phyloP scores from a whole-genome alignment of 805 yeast species.

The Saturnispora gosingensis region DNA sequence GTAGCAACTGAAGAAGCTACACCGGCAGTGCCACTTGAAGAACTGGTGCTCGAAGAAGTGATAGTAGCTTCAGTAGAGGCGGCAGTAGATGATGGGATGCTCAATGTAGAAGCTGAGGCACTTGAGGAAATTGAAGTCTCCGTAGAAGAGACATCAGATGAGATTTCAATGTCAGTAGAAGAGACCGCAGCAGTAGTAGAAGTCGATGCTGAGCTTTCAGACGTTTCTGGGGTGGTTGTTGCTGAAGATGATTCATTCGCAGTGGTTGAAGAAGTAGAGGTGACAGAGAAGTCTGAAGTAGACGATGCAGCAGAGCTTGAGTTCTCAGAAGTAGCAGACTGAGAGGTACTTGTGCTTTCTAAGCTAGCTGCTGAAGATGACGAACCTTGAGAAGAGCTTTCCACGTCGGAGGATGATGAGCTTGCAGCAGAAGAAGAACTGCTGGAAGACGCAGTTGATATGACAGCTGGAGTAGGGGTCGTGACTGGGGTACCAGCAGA shows the following conservation, averaged over 20 bases:
- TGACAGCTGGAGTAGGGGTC: constrained; percentile 4
- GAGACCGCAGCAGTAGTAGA: not conserved
- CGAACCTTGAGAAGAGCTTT: not conserved
- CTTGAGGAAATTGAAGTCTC: constrained; percentile 6
- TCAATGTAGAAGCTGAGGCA: not conserved
- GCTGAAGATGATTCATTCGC: constrained; percentile 8
- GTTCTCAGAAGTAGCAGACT: constrained; percentile 1
- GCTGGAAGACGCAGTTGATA: constrained; percentile 6
- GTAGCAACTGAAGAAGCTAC: constrained; percentile 7
- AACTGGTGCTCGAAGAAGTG: constrained; percentile 3
- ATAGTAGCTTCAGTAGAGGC: not conserved
- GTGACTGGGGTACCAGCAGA: constrained; percentile 9
- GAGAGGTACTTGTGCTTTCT: not conserved
- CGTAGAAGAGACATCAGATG: not conserved
- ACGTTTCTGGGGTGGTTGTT: not conserved
- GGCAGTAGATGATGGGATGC: not conserved
- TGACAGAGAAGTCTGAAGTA: constrained; percentile 6
- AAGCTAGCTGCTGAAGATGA: not conserved
- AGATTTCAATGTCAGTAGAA: not conserved
- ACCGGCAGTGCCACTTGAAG: constrained; percentile 12
- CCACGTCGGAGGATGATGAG: not conserved
- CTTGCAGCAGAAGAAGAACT: constrained; percentile 7
- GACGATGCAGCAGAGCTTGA: not conserved
- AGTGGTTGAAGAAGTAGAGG: constrained; percentile 5
- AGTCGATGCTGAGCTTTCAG: not conserved